Conservation (phyloP, 1,284 basidiomycete species). For the Vanrija pseudolonga region DNA sequence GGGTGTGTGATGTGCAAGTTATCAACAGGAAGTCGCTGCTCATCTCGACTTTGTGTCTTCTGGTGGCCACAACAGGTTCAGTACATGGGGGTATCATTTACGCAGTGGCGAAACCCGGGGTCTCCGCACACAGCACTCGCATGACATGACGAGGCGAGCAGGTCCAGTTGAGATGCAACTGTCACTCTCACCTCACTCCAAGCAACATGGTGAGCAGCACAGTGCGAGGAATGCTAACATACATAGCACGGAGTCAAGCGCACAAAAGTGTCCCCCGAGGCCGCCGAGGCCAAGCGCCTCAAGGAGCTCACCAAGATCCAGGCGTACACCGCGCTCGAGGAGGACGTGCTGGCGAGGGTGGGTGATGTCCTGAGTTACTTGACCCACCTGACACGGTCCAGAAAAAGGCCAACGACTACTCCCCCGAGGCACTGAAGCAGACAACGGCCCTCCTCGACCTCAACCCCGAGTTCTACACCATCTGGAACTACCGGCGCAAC, state of each 20-base stretch:
- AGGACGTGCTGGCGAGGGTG: constrained; percentile 64
- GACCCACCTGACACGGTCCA: constrained; percentile 39
- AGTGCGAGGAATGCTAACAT: background rate
- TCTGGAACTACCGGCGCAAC: constrained; percentile 85
- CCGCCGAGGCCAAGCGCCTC: constrained; percentile 61
- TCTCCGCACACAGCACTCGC: background rate
- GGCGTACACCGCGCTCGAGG: constrained; percentile 66
- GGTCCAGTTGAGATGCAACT: background rate
- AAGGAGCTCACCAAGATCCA: constrained; percentile 70
- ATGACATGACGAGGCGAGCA: background rate
- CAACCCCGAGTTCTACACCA: constrained; percentile 87
- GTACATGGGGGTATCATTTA: background rate
- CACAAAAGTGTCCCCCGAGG: constrained; percentile 60
- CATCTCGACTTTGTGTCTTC: background rate
- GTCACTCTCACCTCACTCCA: background rate
- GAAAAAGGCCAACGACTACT: constrained; percentile 66
- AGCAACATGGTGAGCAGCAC: constrained; percentile 5
- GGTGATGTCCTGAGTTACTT: constrained; percentile 32
- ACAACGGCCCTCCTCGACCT: constrained; percentile 72
- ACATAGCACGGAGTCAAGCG: constrained; percentile 73
- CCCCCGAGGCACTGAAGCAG: constrained; percentile 63
- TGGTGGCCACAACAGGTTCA: background rate
- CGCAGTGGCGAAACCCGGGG: background rate
- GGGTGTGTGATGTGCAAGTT: background rate
- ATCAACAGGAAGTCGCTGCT: too few species aligned